Evolutionary conservation across 129 eudicot genomes (phyloP), one percentile per base, ranked within the genome.

Genomic region (Centrapalus pauciflorus): DNA sequence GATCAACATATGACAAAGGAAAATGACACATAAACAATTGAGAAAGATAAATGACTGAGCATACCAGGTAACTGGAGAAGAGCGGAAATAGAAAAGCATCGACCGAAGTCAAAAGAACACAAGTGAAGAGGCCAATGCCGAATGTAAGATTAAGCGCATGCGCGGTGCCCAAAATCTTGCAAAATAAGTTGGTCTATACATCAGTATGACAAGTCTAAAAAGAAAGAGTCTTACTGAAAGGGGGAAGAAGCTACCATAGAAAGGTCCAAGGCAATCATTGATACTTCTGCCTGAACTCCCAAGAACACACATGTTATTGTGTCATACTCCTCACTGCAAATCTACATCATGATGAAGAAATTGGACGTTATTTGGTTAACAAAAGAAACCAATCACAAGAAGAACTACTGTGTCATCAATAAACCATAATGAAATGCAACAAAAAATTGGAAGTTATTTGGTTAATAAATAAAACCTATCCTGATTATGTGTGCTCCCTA

Each of bases 81-180:
- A 92, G 38, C 12, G 96, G 98, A 83, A 85, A 92, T 24, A 92
- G 71, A 73, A 80, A 55, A 41, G 89, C 91, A 69, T 85, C 87
- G 9, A 82, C 17, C n/a, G 90, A 80, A 74, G 98, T 85, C 79
- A 92, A 75, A 74, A 88, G 64, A 73, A 92, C 90, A 79, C 89
- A 79, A 51, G 77, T 67, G 60, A 83, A 83, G 40, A 92, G 82
- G 72, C 88, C 87, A 62, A 83, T 40, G 24, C 98, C 96, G 59
- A 92, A 77, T 25, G 88, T 55, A 38, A 81, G 84, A 81, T 85
- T 81, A 57, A 92, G 84, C 49, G 89, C 98, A 52, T 83, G 87
- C 11, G 98, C 98, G 8, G 84, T 75, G 70, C 98, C 98, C 83
- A 92, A 67, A 73, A 92, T 77, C 98, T 92, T 62, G 34, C 40